Percentiles rank a stretch among this genome's conserved stretches.
Evolutionary conservation across 306 rosid species (phyloP).

Genomic region (Hippophae rhamnoides): DNA sequence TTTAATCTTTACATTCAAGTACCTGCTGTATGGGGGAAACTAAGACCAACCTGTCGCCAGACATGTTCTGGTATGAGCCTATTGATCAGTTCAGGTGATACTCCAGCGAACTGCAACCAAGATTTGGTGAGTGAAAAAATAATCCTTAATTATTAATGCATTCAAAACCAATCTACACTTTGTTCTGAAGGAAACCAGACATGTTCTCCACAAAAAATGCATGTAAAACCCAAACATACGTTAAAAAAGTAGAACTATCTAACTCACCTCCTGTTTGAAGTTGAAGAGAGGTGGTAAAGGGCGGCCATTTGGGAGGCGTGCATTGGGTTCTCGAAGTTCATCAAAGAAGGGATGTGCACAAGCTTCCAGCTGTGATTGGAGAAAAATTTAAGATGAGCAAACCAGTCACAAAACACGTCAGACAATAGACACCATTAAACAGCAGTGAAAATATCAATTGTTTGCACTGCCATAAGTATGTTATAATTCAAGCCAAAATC

Average conservation of each 20-base stretch:
- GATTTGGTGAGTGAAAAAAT: neutral
- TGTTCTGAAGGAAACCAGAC: neutral
- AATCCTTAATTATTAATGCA: too few relatives aligned
- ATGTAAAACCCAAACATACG: neutral
- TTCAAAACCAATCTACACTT: too few relatives aligned
- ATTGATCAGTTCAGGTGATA: conserved; percentile 57
- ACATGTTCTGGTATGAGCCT: conserved; percentile 82
- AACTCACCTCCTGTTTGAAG: conserved; percentile 85
- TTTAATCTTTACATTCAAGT: conserved; percentile 38
- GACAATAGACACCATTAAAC: neutral
- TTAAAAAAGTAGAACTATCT: conserved; percentile 4
- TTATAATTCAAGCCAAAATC: neutral
- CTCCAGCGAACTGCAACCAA: conserved; percentile 55
- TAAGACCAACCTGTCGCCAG: conserved; percentile 51
- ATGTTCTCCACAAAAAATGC: neutral
- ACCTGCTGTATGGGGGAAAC: conserved; percentile 43
- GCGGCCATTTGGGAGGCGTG: conserved; percentile 80
- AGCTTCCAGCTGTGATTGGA: conserved; percentile 71
- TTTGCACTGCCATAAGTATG: neutral
- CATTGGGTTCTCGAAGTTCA: conserved; percentile 83
- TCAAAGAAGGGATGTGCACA: conserved; percentile 87
- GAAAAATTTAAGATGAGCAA: conserved; percentile 11
- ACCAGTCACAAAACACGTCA: conserved; percentile 4
- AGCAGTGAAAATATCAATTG: conserved; percentile 3
- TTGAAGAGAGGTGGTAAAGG: conserved; percentile 74